Base-by-base conservation (phyloP, 768 basidiomycete genomes). In the Tylopilus sp. region DNA sequence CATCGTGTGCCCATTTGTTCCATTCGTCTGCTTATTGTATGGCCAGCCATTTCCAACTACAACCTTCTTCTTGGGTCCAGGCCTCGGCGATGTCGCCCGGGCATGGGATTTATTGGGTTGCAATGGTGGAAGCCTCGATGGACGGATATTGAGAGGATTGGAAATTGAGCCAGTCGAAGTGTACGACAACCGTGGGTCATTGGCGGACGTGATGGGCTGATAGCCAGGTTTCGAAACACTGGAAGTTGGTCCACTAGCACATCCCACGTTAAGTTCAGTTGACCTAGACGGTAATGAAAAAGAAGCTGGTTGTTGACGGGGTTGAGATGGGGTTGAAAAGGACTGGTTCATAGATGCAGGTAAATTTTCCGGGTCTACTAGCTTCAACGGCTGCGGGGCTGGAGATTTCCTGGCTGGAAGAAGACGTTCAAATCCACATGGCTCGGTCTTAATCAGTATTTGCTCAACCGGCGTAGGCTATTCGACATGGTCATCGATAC, bases 71-170 rank as follows among this genome's bases (percentile, higher is more conserved):
- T 51, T 67, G 36, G 53, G 50, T 18, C 43, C 65, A 12, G 11
- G 31, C 4, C 30, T 42, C 4, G 65, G 65, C 6, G 65, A 12
- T 3, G 52, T 42, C 33, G n/a, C 26, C 33, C 53, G 65, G 2
- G 40, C 13, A 45, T 4, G 18, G 25, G 44, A 1, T 42, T 59
- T 65, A 1, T 38, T 38, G n/a, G 56, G 44, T 20, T 28, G 48
- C 4, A 47, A 54, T 7, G 50, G 66, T n/a, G 52, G 44, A 28
- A 42, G 45, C 43, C 61, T 58, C 13, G 81, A 78, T 13, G 83
- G 79, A 22, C 74, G 71, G 47, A 85, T 83, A 42, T 71, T 73
- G 36, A 84, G 63, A 21, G 82, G 81, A 60, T 85, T 85, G 0
- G 71, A 74, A 22, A 72, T 61, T 9, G 79, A 71, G 11, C 74